Percentiles rank a stretch among this genome's conserved stretches.
phyloP scores from a whole-genome alignment of 176 grass and related monocot genomes.

The Carex pumila region DNA sequence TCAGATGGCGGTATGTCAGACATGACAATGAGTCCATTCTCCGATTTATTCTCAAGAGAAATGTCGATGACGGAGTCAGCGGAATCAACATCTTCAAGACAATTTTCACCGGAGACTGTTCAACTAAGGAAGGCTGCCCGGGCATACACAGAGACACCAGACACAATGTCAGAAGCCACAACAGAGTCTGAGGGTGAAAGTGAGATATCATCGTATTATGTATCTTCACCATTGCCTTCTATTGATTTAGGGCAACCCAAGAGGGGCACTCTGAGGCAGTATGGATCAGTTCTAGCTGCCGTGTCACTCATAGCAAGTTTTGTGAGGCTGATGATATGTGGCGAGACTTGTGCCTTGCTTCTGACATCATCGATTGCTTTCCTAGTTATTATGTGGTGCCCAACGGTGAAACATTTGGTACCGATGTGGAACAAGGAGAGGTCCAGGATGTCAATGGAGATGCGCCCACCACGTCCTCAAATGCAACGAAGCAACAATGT shows the following conservation, averaged over 20 bases:
- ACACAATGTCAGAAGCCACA: slow-evolving; percentile 5
- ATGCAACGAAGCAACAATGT: neutral
- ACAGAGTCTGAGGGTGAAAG: slow-evolving; percentile 9
- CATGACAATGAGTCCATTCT: slow-evolving; percentile 14
- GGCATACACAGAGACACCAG: neutral
- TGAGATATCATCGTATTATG: neutral
- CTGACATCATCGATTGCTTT: slow-evolving; percentile 11
- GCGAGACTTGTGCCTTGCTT: neutral
- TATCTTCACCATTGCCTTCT: neutral
- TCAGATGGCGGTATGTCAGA: neutral
- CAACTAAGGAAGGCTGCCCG: neutral
- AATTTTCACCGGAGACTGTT: neutral
- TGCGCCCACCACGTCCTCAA: neutral
- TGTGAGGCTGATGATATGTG: neutral
- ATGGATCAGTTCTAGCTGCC: neutral
- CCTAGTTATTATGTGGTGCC: slow-evolving; percentile 4
- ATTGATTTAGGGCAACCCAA: neutral
- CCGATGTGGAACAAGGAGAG: slow-evolving; percentile 2
- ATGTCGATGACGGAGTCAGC: neutral
- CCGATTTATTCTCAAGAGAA: neutral
- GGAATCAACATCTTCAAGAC: slow-evolving; percentile 4
- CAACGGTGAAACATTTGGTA: neutral
- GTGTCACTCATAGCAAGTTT: slow-evolving; percentile 5
- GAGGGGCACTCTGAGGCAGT: neutral
- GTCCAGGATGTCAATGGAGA: neutral